phyloP scores from a whole-genome alignment of 2,329 filamentous ascomycete genomes.

The Hypoxylon sp. region DNA sequence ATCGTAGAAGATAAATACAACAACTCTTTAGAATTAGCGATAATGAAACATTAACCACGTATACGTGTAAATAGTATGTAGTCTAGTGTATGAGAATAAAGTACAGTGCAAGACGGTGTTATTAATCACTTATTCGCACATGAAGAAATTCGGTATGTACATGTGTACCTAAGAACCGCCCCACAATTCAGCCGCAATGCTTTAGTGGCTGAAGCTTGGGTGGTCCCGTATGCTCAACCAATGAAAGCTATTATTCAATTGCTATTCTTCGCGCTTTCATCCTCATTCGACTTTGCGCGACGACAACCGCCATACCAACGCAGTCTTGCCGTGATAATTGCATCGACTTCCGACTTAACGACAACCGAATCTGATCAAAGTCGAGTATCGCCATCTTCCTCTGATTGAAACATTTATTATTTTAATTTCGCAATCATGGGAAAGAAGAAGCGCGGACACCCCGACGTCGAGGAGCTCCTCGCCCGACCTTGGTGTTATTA shows the following conservation, averaged over 20 bases:
- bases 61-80: no score
- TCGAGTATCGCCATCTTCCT: not conserved
- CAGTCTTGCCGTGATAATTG: slow-evolving; percentile 1
- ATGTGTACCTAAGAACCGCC: not conserved
- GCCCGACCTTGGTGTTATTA: slow-evolving; percentile 97
- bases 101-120: no score
- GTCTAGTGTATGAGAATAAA: not conserved
- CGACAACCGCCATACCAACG: slow-evolving; percentile 16
- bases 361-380: not conserved
- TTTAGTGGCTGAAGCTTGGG: slow-evolving; percentile 36
- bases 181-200: slow-evolving; percentile 18
- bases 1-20: not conserved
- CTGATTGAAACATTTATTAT: not conserved
- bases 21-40: no score
- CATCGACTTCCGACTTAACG: slow-evolving; percentile 1
- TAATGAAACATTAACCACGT: not conserved
- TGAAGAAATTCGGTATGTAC: not conserved
- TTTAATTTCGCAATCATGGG: slow-evolving; percentile 70
- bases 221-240: not conserved
- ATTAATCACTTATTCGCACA: no score
- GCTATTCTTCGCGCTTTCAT: slow-evolving; percentile 34
- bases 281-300: slow-evolving; percentile 36
- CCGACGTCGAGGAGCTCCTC: slow-evolving; percentile 90
- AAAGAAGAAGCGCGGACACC: slow-evolving; percentile 91
- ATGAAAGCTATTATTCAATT: slow-evolving; percentile 13